These are phyloP conservation scores for Centaurea solstitialis DNA, from an alignment of 129 eudicot species.

Conservation along the genomic window DNA sequence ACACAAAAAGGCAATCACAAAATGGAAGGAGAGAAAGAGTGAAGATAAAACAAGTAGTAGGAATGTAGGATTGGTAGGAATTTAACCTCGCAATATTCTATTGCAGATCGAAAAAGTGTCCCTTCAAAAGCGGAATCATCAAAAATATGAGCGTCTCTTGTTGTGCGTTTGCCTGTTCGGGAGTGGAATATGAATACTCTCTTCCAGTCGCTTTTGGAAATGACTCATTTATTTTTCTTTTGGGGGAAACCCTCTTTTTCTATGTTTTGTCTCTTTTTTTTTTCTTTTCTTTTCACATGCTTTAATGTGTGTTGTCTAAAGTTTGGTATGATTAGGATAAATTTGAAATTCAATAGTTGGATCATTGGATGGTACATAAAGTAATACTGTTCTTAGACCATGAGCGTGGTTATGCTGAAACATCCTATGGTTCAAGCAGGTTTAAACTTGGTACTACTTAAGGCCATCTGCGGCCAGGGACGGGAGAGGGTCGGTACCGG, in stretches of 20 bases:
- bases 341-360: too few species aligned
- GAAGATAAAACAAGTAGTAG: not conserved
- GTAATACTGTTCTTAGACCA: too few species aligned
- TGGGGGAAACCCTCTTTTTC: too few species aligned
- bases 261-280: not conserved
- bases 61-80: constrained; percentile 24
- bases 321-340: too few species aligned
- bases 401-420: too few species aligned
- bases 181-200: constrained; percentile 26
- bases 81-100: constrained; percentile 16
- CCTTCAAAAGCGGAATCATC: constrained; percentile 41
- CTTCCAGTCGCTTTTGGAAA: constrained; percentile 26
- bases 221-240: not conserved
- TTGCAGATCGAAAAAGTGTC: constrained; percentile 35
- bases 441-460: too few species aligned
- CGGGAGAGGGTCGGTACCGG: too few species aligned
- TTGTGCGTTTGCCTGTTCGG: constrained; percentile 31
- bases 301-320: too few species aligned
- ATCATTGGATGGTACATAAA: too few species aligned
- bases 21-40: constrained; percentile 7
- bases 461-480: too few species aligned
- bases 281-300: too few species aligned
- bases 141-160: constrained; percentile 6
- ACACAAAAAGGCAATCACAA: constrained; percentile 4
- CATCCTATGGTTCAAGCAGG: too few species aligned